Percentiles rank a stretch among this genome's conserved stretches.
Evolutionary conservation across 805 yeast species (phyloP).

Genomic region (Saccharomyces jurei): DNA sequence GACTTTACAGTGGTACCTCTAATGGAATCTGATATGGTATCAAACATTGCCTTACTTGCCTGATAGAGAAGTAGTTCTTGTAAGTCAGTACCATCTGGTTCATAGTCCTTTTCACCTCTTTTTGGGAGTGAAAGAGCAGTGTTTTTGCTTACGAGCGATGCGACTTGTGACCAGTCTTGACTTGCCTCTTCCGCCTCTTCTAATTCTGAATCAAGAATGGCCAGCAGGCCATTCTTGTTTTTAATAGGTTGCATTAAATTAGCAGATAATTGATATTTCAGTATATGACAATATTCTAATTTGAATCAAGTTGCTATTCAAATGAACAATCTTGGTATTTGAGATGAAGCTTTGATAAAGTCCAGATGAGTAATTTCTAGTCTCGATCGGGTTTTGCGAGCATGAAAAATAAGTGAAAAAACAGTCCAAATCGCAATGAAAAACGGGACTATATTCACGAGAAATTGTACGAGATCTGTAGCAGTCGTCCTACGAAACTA

Average conservation of each 20-base stretch:
- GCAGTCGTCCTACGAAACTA: background rate
- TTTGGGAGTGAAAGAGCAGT: slow-evolving; percentile 41
- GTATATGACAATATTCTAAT: background rate
- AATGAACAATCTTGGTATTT: background rate
- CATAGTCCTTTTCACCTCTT: slow-evolving; percentile 80
- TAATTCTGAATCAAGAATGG: background rate
- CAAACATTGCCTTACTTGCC: slow-evolving; percentile 65
- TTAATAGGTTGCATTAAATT: background rate
- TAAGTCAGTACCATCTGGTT: slow-evolving; percentile 61
- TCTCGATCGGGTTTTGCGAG: background rate
- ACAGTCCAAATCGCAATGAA: background rate
- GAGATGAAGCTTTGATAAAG: background rate
- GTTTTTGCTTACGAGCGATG: slow-evolving; percentile 19
- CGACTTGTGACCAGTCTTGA: slow-evolving; percentile 47
- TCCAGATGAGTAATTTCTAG: background rate
- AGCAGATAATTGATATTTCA: background rate
- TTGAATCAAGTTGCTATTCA: background rate
- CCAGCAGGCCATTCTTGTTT: background rate
- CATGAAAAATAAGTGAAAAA: background rate
- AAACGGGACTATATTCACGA: background rate
- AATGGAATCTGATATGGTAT: slow-evolving; percentile 42
- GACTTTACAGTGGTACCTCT: slow-evolving; percentile 45
- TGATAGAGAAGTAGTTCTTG: slow-evolving; percentile 43
- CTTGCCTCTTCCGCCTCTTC: slow-evolving; percentile 37
- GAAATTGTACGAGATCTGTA: too few relatives aligned